Evolutionary conservation across 2,329 filamentous ascomycete species (phyloP), one percentile per base, ranked within the genome.

Genomic region (Pseudocercospora ulei): DNA sequence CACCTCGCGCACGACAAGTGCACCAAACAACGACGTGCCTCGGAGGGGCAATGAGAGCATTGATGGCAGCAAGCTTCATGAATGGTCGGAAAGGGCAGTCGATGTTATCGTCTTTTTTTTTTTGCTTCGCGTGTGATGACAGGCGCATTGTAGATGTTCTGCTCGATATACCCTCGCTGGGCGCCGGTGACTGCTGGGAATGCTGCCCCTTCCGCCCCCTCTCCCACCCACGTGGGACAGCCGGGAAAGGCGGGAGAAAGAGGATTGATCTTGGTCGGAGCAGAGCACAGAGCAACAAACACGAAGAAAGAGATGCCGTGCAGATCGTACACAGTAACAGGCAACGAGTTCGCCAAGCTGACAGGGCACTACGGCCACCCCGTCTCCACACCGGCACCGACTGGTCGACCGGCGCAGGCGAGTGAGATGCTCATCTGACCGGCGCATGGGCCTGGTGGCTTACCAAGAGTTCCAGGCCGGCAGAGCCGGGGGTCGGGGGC

Each of bases 1-100:
- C 88, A 96, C 59, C 70, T 78, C 58, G 68, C 69, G 14, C 84
- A 94, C 62, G 86, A 93, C 57, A 95, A 95, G 65, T 96, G 87
- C 69, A 56, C 57, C 5, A 95, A 94, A 69, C 78, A 76, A 57
- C 68, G 75, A 54, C 67, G 73, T 49, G 68, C 60, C 18, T 67
- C 65, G 36, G 58, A 61, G 22, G 55, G 49, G 25, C 50, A 55
- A 41, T 53, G 46, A 44, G 17, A 12, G 7, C 19, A 25, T 24
- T 20, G 22, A 39, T 25, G 12, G 16, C 30, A 19, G 30, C 30
- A 33, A 19, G n/a, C 17, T 13, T 22, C n/a, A 33, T 33, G 30
- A 33, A 33, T 19, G 23, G 30, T 12, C 16, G 30, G 30, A 7
- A 13, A 23, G 8, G 30, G 30, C 7, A 33, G 4, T 19, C 6